Percentiles rank a stretch among this genome's conserved stretches.
Conservation (phyloP, 768 basidiomycete genomes). For the Kwoniella europaea region DNA sequence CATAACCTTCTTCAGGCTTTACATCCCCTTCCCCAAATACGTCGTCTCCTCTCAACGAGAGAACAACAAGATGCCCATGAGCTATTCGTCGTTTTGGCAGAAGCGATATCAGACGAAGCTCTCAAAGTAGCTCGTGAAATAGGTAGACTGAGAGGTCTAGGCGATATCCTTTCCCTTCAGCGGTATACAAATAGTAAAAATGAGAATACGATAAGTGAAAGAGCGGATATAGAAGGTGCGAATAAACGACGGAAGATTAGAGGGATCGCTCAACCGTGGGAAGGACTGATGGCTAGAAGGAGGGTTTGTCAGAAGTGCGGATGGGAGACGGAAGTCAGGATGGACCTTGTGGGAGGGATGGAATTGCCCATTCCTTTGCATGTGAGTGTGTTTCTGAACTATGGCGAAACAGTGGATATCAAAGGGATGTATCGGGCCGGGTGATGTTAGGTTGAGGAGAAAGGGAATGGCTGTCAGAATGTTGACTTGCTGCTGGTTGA, state of each 20-base stretch:
- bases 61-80: conserved; percentile 99
- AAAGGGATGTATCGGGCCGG: no score
- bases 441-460: no score
- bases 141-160: conserved; percentile 72
- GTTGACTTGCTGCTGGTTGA: background rate
- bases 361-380: conserved; percentile 51
- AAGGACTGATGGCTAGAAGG: conserved; percentile 87
- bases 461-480: no score
- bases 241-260: conserved; percentile 33
- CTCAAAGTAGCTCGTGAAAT: conserved; percentile 73
- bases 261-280: conserved; percentile 59
- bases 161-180: conserved; percentile 57
- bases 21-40: conserved; percentile 61
- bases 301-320: conserved; percentile 86
- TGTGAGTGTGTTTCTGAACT: conserved; percentile 31
- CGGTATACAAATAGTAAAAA: conserved; percentile 30
- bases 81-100: conserved; percentile 90
- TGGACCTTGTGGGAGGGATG: conserved; percentile 73
- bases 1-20: conserved; percentile 73
- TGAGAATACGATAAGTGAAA: background rate
- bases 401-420: no score
- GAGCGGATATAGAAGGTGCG: conserved; percentile 20
- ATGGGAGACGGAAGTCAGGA: conserved; percentile 75
- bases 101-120: conserved; percentile 86
- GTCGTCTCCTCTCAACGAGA: conserved; percentile 70